These are phyloP conservation scores for Colletotrichum lindemuthianum DNA, from an alignment of 2,329 filamentous ascomycete species.

Conservation along the genomic window DNA sequence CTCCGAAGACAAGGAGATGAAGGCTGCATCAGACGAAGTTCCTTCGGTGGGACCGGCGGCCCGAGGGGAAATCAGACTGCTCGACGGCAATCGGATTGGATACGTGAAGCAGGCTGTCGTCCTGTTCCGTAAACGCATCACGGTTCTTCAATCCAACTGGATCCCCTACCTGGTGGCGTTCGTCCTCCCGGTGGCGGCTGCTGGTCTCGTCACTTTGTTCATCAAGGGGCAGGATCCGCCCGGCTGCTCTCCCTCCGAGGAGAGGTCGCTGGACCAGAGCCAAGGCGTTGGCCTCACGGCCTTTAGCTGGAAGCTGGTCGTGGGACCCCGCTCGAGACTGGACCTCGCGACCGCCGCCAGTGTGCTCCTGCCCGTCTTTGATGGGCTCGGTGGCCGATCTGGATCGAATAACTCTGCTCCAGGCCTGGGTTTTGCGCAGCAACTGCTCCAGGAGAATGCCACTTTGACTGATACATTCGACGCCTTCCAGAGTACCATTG, in stretches of 20 bases:
- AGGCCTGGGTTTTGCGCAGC: slow-evolving; percentile 30
- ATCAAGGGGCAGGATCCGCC: slow-evolving; percentile 65
- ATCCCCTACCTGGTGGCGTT: slow-evolving; percentile 80
- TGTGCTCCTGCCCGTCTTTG: slow-evolving; percentile 52
- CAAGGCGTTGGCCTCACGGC: slow-evolving; percentile 50
- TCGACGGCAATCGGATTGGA: slow-evolving; percentile 75
- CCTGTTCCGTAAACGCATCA: slow-evolving; percentile 80
- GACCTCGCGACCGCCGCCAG: slow-evolving; percentile 26
- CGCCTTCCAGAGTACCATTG: slow-evolving; percentile 75
- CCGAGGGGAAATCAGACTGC: slow-evolving; percentile 61
- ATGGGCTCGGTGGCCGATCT: slow-evolving; percentile 36
- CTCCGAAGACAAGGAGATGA: slow-evolving; percentile 41
- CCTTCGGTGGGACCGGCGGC: slow-evolving; percentile 1
- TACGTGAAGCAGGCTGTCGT: slow-evolving; percentile 77
- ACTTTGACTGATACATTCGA: slow-evolving; percentile 67
- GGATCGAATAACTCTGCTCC: slow-evolving; percentile 30
- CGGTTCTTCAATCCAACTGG: slow-evolving; percentile 81
- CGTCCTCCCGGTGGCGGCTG: slow-evolving; percentile 80
- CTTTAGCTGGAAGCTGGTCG: slow-evolving; percentile 48
- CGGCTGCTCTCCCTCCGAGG: slow-evolving; percentile 62
- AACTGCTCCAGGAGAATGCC: slow-evolving; percentile 21
- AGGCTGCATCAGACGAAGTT: slow-evolving; percentile 33
- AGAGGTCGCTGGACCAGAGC: slow-evolving; percentile 53
- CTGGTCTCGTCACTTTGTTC: slow-evolving; percentile 82
- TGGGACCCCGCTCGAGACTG: slow-evolving; percentile 51